Conservation (phyloP, 2,329 filamentous ascomycete genomes). For the Raffaelea albimanens region DNA sequence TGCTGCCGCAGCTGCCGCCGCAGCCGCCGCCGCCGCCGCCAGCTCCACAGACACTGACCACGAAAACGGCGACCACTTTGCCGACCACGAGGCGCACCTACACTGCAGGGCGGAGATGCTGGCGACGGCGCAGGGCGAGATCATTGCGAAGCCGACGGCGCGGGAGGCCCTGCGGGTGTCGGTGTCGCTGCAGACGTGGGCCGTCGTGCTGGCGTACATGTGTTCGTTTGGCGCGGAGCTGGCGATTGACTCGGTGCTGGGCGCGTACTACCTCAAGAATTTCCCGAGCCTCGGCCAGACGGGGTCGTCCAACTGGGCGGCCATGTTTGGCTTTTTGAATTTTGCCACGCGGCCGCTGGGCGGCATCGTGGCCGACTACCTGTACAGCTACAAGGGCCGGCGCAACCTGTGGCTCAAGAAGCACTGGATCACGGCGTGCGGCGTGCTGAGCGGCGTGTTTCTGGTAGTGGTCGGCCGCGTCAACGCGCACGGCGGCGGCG, state of each 20-base stretch:
- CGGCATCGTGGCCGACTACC: slow-evolving; percentile 43
- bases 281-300: slow-evolving; percentile 50
- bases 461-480: slow-evolving; percentile 53
- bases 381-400: slow-evolving; percentile 29
- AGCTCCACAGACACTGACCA: too few relatives aligned
- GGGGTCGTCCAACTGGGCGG: slow-evolving; percentile 49
- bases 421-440: slow-evolving; percentile 54
- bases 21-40: neutral
- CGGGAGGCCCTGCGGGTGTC: slow-evolving; percentile 34
- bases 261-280: slow-evolving; percentile 49
- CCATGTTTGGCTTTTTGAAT: slow-evolving; percentile 71
- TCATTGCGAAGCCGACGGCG: slow-evolving; percentile 44
- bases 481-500: slow-evolving; percentile 51
- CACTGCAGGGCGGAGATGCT: slow-evolving; percentile 41
- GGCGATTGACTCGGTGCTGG: slow-evolving; percentile 51
- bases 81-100: slow-evolving; percentile 36
- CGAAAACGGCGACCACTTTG: neutral
- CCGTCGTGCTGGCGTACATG: slow-evolving; percentile 47
- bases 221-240: slow-evolving; percentile 57
- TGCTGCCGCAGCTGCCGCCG: slow-evolving; percentile 16
- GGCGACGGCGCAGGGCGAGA: slow-evolving; percentile 42
- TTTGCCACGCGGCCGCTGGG: slow-evolving; percentile 57
- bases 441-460: slow-evolving; percentile 49
- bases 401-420: slow-evolving; percentile 34
- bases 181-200: slow-evolving; percentile 44